A percentile compares a stretch with the other conserved stretches of the same genome.
Conservation (phyloP, 495 filamentous ascomycete species). For the Aspergillus leporis region DNA sequence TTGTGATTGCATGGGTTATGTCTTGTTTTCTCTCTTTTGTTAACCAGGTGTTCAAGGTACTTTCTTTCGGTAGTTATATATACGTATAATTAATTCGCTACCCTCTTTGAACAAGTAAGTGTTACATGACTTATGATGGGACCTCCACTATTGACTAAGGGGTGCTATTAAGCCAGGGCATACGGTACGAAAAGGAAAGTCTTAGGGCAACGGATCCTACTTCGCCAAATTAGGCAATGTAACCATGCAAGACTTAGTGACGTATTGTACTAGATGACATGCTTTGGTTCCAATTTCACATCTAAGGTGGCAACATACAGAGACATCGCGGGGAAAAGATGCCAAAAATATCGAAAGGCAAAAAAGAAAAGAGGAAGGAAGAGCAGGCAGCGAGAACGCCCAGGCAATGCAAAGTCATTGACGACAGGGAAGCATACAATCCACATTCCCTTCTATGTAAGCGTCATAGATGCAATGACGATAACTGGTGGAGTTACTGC, state of each 20-base stretch:
- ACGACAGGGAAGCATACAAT: constrained; percentile 1
- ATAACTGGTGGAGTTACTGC: background rate
- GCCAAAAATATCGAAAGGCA: background rate
- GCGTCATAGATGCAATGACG: background rate
- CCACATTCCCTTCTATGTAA: background rate
- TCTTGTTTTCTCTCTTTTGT: background rate
- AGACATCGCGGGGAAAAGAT: background rate
- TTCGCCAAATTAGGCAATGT: background rate
- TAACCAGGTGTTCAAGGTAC: background rate
- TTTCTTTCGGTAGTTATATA: background rate
- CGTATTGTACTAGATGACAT: background rate
- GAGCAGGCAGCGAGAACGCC: constrained; percentile 20
- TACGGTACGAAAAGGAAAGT: background rate
- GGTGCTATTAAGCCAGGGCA: background rate
- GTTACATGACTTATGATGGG: no score
- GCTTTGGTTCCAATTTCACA: background rate
- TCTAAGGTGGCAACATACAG: background rate
- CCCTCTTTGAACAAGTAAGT: background rate
- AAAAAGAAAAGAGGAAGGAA: background rate
- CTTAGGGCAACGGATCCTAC: background rate
- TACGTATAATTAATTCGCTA: background rate
- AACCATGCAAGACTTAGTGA: background rate
- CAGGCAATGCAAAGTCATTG: constrained; percentile 23
- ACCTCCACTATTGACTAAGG: background rate
- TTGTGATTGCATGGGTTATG: background rate